These are phyloP conservation scores for Penicillium antarcticum DNA, from an alignment of 495 filamentous ascomycete genomes.

Conservation along the genomic window DNA sequence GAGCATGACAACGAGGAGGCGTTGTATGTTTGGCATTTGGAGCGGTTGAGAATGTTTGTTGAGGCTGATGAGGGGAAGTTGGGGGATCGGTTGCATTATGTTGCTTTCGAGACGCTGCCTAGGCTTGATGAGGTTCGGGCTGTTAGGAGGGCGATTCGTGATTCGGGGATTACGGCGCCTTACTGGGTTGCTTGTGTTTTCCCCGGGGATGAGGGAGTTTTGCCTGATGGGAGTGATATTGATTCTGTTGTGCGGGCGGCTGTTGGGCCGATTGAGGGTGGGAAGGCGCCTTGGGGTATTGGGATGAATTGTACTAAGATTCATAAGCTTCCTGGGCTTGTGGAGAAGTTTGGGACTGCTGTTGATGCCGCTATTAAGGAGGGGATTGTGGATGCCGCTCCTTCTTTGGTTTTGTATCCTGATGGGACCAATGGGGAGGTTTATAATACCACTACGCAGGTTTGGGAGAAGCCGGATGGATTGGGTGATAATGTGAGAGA, in stretches of 20 bases:
- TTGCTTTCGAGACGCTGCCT: constrained; percentile 65
- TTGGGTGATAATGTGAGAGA: constrained; percentile 4
- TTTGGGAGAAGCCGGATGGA: constrained; percentile 46
- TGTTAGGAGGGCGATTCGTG: constrained; percentile 45
- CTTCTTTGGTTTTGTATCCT: constrained; percentile 61
- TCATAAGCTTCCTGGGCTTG: constrained; percentile 45
- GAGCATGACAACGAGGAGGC: constrained; percentile 38
- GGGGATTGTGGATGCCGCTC: constrained; percentile 27
- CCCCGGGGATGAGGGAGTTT: constrained; percentile 46
- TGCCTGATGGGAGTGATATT: constrained; percentile 37
- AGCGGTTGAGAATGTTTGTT: constrained; percentile 48
- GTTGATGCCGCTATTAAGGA: constrained; percentile 23
- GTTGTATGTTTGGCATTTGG: constrained; percentile 53
- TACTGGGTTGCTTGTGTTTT: constrained; percentile 66
- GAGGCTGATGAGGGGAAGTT: constrained; percentile 22
- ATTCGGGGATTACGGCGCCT: constrained; percentile 20
- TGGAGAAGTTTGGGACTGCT: constrained; percentile 43
- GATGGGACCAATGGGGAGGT: constrained; percentile 65
- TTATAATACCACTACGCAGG: constrained; percentile 59
- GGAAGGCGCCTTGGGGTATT: constrained; percentile 53
- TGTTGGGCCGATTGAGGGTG: constrained; percentile 13
- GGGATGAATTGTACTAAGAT: constrained; percentile 67
- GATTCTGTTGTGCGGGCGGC: constrained; percentile 29
- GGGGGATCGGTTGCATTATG: constrained; percentile 40
- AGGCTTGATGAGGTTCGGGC: constrained; percentile 57